Conservation (phyloP, 768 basidiomycete genomes). For the Tylopilus vinaceipallidus region DNA sequence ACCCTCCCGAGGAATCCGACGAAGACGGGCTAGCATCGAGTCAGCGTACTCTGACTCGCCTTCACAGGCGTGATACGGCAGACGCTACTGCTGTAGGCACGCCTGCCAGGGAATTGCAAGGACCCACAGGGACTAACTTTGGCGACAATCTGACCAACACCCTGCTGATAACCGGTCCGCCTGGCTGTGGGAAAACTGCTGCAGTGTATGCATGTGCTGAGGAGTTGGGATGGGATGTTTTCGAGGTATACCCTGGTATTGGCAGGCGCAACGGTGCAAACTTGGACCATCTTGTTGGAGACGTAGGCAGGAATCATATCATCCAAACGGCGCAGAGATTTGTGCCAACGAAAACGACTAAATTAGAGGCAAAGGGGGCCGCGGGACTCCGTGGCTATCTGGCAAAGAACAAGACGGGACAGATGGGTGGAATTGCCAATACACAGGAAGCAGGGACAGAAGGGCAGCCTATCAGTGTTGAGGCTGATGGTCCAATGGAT, state of each 20-base stretch:
- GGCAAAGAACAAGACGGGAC: slow-evolving; percentile 7
- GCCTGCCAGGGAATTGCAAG: no score
- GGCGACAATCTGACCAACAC: slow-evolving; percentile 71
- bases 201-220: slow-evolving; percentile 91
- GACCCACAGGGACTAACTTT: slow-evolving; percentile 28
- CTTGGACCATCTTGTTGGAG: slow-evolving; percentile 80
- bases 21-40: slow-evolving; percentile 34
- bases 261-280: slow-evolving; percentile 83
- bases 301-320: slow-evolving; percentile 91
- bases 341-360: slow-evolving; percentile 5
- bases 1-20: slow-evolving; percentile 38
- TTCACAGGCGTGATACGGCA: slow-evolving; percentile 8
- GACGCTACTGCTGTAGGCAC: no score
- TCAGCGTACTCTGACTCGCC: slow-evolving; percentile 20
- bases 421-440: neutral
- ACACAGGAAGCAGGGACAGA: slow-evolving; percentile 14
- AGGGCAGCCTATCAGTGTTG: slow-evolving; percentile 23
- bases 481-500: slow-evolving; percentile 8
- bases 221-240: slow-evolving; percentile 94
- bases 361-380: slow-evolving; percentile 5
- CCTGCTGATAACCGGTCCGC: slow-evolving; percentile 79
- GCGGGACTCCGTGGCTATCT: slow-evolving; percentile 20
- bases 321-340: slow-evolving; percentile 41
- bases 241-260: slow-evolving; percentile 95
- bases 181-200: slow-evolving; percentile 88